Evolutionary conservation across 441 rosid species (phyloP), one percentile per base, ranked within the genome.

Genomic region (Breynia disticha): DNA sequence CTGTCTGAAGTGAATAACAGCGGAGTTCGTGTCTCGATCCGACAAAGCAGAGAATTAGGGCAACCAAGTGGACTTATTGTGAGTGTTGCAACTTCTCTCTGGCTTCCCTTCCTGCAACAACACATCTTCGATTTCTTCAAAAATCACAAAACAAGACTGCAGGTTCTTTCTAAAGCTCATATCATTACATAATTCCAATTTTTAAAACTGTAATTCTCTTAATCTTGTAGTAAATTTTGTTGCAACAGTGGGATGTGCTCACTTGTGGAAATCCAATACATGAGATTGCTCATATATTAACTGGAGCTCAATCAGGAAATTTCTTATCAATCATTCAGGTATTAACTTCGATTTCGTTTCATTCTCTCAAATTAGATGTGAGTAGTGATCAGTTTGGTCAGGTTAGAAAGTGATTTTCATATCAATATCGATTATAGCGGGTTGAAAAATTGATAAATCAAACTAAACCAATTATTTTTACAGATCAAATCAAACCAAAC

Each of bases 171-270:
- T 28, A 5, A 28, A 28, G 5, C 0, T 4, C 7, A 28, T 4
- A 28, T 28, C 4, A 9, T 28, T 5, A 28, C 5, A 5, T 28
- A 28, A 28, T 1, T 3, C 35, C 8, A 28, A 28, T 28, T 28
- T 28, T 28, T 28, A 28, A 9, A 28, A 9, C 5, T 28, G 35
- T 28, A 9, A 28, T 28, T 41, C 15, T 41, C 1, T 15, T 41
- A 41, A 19, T 47, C 13, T 47, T n/a, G 20, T 47, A 8, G 19
- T 10, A 0, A n/a, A 61, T n/a, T 20, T 48, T 19, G 24, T 53
- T 39, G 6, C 64, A 41, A 38, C 73, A 87, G 96, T 87, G 96
- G 96, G 94, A 85, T 54, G 65, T 76, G 11, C 83, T 84, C 22
- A 62, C 66, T 42, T 46, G 52, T 49, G 75, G 75, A 35, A 64